phyloP scores from a whole-genome alignment of 345 rosid species.

The Nasturtium officinale region DNA sequence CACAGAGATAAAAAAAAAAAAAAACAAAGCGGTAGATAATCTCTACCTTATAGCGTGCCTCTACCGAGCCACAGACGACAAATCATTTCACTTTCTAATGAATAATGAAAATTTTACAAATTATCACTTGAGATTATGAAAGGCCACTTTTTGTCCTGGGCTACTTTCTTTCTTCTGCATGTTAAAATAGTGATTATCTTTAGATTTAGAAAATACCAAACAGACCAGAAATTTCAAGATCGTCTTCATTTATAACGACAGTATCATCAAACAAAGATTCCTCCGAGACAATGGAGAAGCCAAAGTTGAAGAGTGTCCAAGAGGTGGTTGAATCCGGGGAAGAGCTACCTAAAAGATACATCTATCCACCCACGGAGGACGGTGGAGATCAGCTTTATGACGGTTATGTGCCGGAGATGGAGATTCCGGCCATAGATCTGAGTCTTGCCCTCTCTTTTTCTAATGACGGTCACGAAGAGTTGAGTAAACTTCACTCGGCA shows the following conservation, averaged over 20 bases:
- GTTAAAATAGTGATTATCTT: too few relatives aligned
- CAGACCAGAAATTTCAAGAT: background rate
- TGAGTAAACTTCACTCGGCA: slow-evolving; percentile 55
- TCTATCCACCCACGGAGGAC: slow-evolving; percentile 36
- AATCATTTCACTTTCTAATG: too few relatives aligned
- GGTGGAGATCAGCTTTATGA: slow-evolving; percentile 34
- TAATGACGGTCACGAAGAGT: slow-evolving; percentile 34
- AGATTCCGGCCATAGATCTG: slow-evolving; percentile 61
- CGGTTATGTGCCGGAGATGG: slow-evolving; percentile 44
- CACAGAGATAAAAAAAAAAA: too few relatives aligned
- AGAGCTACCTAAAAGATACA: slow-evolving; percentile 52
- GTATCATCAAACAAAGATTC: slow-evolving; percentile 1
- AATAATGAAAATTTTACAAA: too few relatives aligned
- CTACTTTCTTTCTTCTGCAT: background rate
- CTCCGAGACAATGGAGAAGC: slow-evolving; percentile 32
- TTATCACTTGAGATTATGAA: background rate
- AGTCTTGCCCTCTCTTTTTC: slow-evolving; percentile 53
- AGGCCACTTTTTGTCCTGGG: background rate
- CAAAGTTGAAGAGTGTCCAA: slow-evolving; percentile 47
- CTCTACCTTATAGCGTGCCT: too few relatives aligned
- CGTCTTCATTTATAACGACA: background rate
- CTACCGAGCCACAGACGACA: too few relatives aligned
- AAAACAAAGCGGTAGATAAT: too few relatives aligned
- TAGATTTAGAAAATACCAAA: background rate
- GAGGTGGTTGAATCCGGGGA: slow-evolving; percentile 43